Percentiles rank a stretch among this genome's conserved stretches.
Conservation (phyloP, 768 basidiomycete species). For the Tremella yokohamensis region DNA sequence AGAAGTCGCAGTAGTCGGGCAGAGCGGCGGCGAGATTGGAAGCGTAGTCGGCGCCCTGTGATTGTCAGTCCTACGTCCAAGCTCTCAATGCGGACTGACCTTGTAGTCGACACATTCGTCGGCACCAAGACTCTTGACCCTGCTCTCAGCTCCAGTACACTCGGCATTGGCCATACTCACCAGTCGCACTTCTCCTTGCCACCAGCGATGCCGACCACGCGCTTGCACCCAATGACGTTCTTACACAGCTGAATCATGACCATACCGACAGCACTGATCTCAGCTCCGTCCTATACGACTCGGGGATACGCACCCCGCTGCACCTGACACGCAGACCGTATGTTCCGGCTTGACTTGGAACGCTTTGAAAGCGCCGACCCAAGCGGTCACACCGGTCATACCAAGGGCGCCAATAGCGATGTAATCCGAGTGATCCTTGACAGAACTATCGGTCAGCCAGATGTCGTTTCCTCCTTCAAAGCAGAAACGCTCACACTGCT, state of each 20-base stretch:
- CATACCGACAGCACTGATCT: slow-evolving; percentile 25
- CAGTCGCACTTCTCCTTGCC: slow-evolving; percentile 46
- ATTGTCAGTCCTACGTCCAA: too few species aligned
- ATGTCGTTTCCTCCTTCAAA: neutral
- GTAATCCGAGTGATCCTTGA: slow-evolving; percentile 2
- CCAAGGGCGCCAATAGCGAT: slow-evolving; percentile 14
- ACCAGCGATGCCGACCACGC: slow-evolving; percentile 47
- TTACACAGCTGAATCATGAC: slow-evolving; percentile 41
- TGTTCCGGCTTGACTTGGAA: slow-evolving; percentile 35
- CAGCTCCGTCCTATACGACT: neutral
- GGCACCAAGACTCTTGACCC: slow-evolving; percentile 47
- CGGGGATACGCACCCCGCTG: slow-evolving; percentile 36
- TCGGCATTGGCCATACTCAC: slow-evolving; percentile 10
- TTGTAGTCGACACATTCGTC: slow-evolving; percentile 50
- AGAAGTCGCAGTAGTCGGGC: slow-evolving; percentile 25
- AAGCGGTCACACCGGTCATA: slow-evolving; percentile 43
- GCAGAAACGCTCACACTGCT: slow-evolving; percentile 20
- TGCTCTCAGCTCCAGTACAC: neutral
- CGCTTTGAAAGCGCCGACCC: slow-evolving; percentile 27
- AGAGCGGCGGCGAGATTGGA: slow-evolving; percentile 16
- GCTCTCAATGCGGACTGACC: too few species aligned
- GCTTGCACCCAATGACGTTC: slow-evolving; percentile 43
- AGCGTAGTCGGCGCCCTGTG: slow-evolving; percentile 12
- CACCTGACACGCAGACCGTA: slow-evolving; percentile 43
- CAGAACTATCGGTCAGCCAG: neutral